These are phyloP conservation scores for Allomyces javanicus DNA, from an alignment of 192 early-diverging fungal genomes.

Conservation along the genomic window DNA sequence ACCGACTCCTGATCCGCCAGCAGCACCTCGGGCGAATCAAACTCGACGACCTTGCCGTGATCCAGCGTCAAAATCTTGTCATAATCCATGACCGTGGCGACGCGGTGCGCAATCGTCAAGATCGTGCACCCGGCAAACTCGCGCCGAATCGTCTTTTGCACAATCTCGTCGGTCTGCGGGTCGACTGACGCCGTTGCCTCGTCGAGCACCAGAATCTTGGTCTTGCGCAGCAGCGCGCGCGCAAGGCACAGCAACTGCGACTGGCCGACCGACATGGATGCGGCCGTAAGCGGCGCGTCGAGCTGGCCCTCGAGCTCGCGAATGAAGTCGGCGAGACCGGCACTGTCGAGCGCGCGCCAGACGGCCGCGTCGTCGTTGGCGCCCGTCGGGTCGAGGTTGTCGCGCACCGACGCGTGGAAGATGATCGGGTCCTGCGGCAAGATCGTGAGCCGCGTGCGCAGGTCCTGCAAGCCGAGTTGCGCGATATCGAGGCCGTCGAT, in stretches of 20 bases:
- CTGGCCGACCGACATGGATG: slow-evolving; percentile 24
- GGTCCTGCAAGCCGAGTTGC: slow-evolving; percentile 1
- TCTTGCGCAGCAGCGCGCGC: slow-evolving; percentile 21
- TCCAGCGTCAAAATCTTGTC: slow-evolving; percentile 28
- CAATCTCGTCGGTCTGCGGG: slow-evolving; percentile 31
- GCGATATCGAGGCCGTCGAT: too few species aligned
- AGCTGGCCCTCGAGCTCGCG: neutral
- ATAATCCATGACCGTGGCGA: slow-evolving; percentile 41
- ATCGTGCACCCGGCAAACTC: slow-evolving; percentile 35
- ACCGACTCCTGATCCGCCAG: too few species aligned
- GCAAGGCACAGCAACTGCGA: slow-evolving; percentile 33
- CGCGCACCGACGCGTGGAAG: slow-evolving; percentile 4
- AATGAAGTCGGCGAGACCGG: too few species aligned
- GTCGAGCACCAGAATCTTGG: slow-evolving; percentile 29
- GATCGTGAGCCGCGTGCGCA: slow-evolving; percentile 4
- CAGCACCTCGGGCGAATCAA: too few species aligned
- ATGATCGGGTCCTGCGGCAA: slow-evolving; percentile 4
- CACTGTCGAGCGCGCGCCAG: slow-evolving; percentile 1
- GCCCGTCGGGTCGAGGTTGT: slow-evolving; percentile 7
- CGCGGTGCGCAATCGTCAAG: slow-evolving; percentile 39
- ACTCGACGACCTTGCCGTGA: too few species aligned
- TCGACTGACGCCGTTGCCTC: slow-evolving; percentile 37
- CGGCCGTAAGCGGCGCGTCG: neutral
- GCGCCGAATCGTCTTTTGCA: slow-evolving; percentile 31
- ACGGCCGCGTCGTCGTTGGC: slow-evolving; percentile 3